These are phyloP conservation scores for Gossypium arboreum DNA, from an alignment of 345 rosid species.

Conservation along the genomic window DNA sequence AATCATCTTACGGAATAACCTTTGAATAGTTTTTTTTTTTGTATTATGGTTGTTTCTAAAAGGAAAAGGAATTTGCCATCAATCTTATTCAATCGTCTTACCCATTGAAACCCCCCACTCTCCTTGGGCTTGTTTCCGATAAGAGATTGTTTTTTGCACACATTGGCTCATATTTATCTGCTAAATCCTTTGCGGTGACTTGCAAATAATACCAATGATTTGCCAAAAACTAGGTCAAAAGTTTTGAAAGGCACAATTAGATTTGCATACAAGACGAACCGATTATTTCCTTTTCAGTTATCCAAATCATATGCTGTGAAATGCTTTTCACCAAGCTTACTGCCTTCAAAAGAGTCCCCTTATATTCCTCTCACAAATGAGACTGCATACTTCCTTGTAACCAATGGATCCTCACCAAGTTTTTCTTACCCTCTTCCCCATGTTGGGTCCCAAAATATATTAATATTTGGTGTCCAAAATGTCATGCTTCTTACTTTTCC, in stretches of 20 bases:
- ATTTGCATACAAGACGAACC: slow-evolving; percentile 44
- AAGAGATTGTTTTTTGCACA: slow-evolving; percentile 17
- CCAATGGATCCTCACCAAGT: slow-evolving; percentile 78
- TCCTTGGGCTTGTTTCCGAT: slow-evolving; percentile 28
- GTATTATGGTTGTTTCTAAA: not conserved
- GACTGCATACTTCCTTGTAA: slow-evolving; percentile 55
- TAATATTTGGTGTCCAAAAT: slow-evolving; percentile 81
- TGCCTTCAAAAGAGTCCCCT: slow-evolving; percentile 50
- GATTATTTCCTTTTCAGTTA: slow-evolving; percentile 63
- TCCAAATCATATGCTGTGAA: slow-evolving; percentile 92
- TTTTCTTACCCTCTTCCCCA: slow-evolving; percentile 96
- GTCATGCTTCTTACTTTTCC: slow-evolving; percentile 70
- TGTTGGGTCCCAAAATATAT: slow-evolving; percentile 76
- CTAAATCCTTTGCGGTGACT: slow-evolving; percentile 9
- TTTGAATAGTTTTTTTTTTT: not conserved
- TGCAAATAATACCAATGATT: no score
- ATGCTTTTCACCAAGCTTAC: slow-evolving; percentile 51
- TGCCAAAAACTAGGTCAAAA: no score
- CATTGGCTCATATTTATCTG: slow-evolving; percentile 40
- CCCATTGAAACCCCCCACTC: slow-evolving; percentile 73
- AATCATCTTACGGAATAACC: slow-evolving; percentile 4
- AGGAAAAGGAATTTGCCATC: not conserved
- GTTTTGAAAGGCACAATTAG: not conserved
- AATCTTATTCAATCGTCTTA: slow-evolving; percentile 17
- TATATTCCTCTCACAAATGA: slow-evolving; percentile 78